Base-by-base conservation (phyloP, 768 basidiomycete genomes). In the Brasilioporus rufonigricans region DNA sequence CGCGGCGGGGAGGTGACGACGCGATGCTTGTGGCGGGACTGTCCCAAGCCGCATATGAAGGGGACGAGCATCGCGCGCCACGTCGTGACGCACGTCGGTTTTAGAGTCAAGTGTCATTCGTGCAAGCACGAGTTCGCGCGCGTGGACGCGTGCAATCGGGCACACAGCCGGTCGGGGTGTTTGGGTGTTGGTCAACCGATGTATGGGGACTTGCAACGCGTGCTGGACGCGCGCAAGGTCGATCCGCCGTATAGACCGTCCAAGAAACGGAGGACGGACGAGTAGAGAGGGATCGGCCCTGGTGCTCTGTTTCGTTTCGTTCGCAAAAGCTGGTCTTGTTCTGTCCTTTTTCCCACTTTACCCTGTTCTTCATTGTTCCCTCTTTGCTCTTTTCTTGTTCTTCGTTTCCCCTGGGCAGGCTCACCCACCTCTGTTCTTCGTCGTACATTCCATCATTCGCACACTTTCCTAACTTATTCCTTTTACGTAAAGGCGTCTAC, bases 81-180 rank as follows among this genome's bases (percentile, higher is more conserved):
- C 32, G 68, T 70, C 50, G 64, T 70, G 49, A 70, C 69, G 39
- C 69, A 70, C 19, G 58, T 70, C 19, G 68, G 70, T 1, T 72
- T 61, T 19, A 50, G 70, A 26, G 62, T 71, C 33, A 68, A 68
- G 43, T 70, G 69, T 24, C 50, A 60, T 47, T 60, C 64, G 18
- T 70, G 69, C 60, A 64, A 60, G 57, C 65, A 61, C 54, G 68
- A 68, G 55, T 72, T 70, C 55, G 70, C 69, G 36, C 59, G 69
- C 27, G 68, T 64, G 58, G 70, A 70, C 41, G 69, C 69, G 19
- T 70, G 70, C 23, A 70, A 71, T 56, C 71, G 69, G 52, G 70
- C 70, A 13, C 69, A 70, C 27, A 65, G 61, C 50, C 66, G 69
- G 39, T 70, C 69, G 38, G 61, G 66, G 31, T 70, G 69, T 54